A percentile compares a stretch with the other conserved stretches of the same genome.
phyloP scores from a whole-genome alignment of 1,139 yeast species.

The Candida sp. region DNA sequence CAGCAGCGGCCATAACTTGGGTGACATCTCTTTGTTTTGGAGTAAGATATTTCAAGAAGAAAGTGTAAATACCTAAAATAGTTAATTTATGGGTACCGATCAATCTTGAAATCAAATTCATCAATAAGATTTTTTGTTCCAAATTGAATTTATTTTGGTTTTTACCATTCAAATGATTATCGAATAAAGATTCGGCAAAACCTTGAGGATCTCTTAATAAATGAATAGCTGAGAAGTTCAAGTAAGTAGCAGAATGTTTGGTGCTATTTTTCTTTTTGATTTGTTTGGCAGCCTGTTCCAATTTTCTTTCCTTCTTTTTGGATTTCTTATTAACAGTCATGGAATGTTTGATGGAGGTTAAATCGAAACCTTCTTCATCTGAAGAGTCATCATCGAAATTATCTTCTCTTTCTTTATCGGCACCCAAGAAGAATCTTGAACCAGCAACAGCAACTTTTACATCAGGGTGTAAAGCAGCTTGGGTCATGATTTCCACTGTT shows the following conservation, averaged over 20 bases:
- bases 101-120: slow-evolving; percentile 83
- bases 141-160: slow-evolving; percentile 65
- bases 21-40: slow-evolving; percentile 96
- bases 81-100: slow-evolving; percentile 94
- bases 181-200: slow-evolving; percentile 82
- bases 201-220: slow-evolving; percentile 96
- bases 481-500: slow-evolving; percentile 95
- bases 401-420: slow-evolving; percentile 93
- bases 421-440: slow-evolving; percentile 86
- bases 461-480: slow-evolving; percentile 87
- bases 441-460: slow-evolving; percentile 89
- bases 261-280: slow-evolving; percentile 57
- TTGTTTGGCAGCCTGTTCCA: slow-evolving; percentile 68
- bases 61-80: slow-evolving; percentile 85
- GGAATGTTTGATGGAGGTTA: slow-evolving; percentile 70
- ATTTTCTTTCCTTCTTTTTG: slow-evolving; percentile 72
- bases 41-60: slow-evolving; percentile 81
- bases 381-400: slow-evolving; percentile 67
- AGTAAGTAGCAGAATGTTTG: slow-evolving; percentile 61
- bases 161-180: slow-evolving; percentile 67
- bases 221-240: slow-evolving; percentile 94
- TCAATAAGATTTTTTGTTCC: slow-evolving; percentile 84
- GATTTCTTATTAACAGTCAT: slow-evolving; percentile 82
- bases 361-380: slow-evolving; percentile 71
- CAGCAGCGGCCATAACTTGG: slow-evolving; percentile 93